Base-by-base conservation (phyloP, 2,329 filamentous ascomycete species). In the Fusarium virguliforme region DNA sequence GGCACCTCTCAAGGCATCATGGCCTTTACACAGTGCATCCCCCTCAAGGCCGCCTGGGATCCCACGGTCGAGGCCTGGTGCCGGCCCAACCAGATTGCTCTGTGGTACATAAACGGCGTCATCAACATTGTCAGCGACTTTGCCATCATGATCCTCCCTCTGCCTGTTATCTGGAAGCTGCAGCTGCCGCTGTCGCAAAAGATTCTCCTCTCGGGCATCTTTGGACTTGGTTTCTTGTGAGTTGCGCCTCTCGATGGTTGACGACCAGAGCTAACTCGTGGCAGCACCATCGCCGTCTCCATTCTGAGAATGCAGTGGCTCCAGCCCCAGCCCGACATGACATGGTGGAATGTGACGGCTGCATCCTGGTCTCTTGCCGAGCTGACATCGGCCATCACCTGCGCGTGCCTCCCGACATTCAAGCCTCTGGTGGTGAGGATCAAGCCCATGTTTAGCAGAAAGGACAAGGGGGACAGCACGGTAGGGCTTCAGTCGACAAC, bases 121-220 rank as follows among this genome's bases (percentile, higher is more conserved):
- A 54, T 74, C 40, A 71, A 60, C 9, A 71, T 74, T 2, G 34
- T 73, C 1, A 69, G 37, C 2, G 72, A 74, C n/a, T 1, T 74
- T 1, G 63, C 28, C 1, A 65, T 74, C 12, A 15, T 74, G 1
- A 10, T 62, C 1, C n/a, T 74, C 1, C 70, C 72, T 1, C 4
- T 74, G 0, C 67, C 72, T 0, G 30, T 71, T 3, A 15, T 74
- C 2, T 74, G 72, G 70, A 55, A 40, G 1, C 28, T 74, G 1
- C 57, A 62, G 1, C 56, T 74, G 4, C 67, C 60, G 0, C 59
- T 13, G 2, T 35, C 62, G 1, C 70, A 74, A 8, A 74, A 74
- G 24, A 6, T 65, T 12, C 9, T 60, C 2, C n/a, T 74, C 6
- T 59, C 64, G 0, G 48, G 22, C 3, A 22, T 65, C 2, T 74